phyloP scores from a whole-genome alignment of 306 rosid species.

The Luffa acutangula region DNA sequence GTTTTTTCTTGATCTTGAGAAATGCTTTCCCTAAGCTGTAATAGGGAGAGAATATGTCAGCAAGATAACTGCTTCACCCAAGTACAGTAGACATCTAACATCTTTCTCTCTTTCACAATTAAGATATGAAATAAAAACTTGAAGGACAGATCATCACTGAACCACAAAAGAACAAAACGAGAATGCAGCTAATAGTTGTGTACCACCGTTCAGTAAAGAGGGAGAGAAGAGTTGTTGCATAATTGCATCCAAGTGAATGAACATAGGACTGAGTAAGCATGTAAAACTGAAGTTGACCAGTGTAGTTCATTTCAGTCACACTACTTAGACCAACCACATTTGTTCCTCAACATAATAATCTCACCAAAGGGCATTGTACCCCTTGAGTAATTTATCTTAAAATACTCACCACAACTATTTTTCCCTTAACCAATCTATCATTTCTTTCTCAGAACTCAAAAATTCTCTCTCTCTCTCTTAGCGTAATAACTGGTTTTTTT shows the following conservation, averaged over 20 bases:
- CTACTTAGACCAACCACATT: background rate
- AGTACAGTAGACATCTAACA: background rate
- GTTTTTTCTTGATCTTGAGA: conserved; percentile 70
- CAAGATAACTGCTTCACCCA: background rate
- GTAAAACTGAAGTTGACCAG: background rate
- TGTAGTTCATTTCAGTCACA: background rate
- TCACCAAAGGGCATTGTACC: background rate
- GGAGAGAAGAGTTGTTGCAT: background rate
- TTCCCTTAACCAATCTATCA: background rate
- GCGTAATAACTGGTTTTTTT: background rate
- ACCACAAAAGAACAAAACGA: background rate
- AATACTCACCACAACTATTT: background rate
- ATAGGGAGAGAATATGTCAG: conserved; percentile 11
- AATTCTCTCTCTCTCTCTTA: background rate
- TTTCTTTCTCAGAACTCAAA: background rate
- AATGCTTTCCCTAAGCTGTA: conserved; percentile 83
- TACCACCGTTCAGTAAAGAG: background rate
- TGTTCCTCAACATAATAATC: background rate
- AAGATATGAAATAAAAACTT: background rate
- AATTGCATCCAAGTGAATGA: background rate
- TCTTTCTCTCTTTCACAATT: background rate
- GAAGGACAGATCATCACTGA: background rate
- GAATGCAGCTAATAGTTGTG: background rate
- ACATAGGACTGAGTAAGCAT: background rate
- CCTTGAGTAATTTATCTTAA: too few relatives aligned